Percentiles rank a stretch among this genome's conserved stretches.
phyloP scores from a whole-genome alignment of 331 rosid species.

The Telfairia occidentalis region DNA sequence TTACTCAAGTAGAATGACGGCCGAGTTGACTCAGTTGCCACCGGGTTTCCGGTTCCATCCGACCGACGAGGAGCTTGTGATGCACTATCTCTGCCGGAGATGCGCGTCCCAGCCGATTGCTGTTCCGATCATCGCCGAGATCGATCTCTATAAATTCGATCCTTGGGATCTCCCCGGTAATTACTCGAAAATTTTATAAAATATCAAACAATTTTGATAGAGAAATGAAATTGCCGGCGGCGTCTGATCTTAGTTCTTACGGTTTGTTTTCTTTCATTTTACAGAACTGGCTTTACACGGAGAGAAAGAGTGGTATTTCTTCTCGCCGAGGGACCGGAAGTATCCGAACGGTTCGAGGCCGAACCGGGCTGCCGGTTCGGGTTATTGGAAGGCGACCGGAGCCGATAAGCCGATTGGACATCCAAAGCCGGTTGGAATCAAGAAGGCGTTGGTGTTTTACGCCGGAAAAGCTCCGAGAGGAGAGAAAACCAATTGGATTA shows the following conservation, averaged over 20 bases:
- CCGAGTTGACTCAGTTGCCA: conserved; percentile 51
- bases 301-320: conserved; percentile 23
- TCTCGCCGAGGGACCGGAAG: conserved; percentile 14
- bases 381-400: conserved; percentile 25
- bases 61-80: conserved; percentile 88
- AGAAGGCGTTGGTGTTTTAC: conserved; percentile 15
- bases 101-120: conserved; percentile 58
- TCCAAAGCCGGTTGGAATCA: conserved; percentile 13
- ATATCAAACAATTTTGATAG: too few species aligned
- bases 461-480: conserved; percentile 12
- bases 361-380: conserved; percentile 13
- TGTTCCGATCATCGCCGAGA: conserved; percentile 53
- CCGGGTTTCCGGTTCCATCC: conserved; percentile 96
- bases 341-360: conserved; percentile 23
- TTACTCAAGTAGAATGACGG: conserved; percentile 16
- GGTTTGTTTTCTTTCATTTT: too few species aligned
- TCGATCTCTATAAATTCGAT: conserved; percentile 12
- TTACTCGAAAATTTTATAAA: background rate
- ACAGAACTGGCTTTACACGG: conserved; percentile 14
- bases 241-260: background rate
- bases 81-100: conserved; percentile 84
- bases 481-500: conserved; percentile 21
- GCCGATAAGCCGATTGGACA: background rate
- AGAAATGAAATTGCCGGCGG: background rate
- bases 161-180: conserved; percentile 22